Conservation (phyloP, 177 flowering plant genomes). For the Telopea speciosissima region DNA sequence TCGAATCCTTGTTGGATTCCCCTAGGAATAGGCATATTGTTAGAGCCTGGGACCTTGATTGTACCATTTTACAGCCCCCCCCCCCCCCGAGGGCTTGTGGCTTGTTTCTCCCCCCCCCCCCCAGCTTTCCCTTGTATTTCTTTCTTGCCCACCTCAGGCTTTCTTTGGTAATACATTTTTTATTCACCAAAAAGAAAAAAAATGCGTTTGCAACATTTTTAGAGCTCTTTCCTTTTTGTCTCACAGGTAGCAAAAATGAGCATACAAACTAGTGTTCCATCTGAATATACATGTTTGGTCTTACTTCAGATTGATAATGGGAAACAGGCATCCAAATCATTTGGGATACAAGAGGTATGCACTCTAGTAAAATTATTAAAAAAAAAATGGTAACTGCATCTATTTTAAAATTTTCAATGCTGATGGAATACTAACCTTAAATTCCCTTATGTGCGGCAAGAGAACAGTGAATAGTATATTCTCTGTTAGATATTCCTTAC, state of each 20-base stretch:
- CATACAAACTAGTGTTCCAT: constrained; percentile 38
- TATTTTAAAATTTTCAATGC: too few relatives aligned
- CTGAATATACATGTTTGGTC: constrained; percentile 65
- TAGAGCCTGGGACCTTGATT: too few relatives aligned
- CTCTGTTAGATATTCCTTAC: background rate
- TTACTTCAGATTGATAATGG: constrained; percentile 35
- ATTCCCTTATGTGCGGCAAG: background rate
- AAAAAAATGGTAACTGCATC: background rate
- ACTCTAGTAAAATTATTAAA: background rate
- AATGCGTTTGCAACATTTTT: background rate
- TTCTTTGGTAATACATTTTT: too few relatives aligned
- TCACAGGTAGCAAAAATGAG: constrained; percentile 61
- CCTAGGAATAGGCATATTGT: too few relatives aligned
- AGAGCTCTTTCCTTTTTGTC: background rate
- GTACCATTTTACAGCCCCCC: too few relatives aligned
- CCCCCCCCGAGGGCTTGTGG: too few relatives aligned
- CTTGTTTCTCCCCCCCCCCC: too few relatives aligned
- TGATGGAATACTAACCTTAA: background rate
- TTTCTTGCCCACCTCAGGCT: too few relatives aligned
- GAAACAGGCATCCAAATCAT: constrained; percentile 21
- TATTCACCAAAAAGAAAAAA: too few relatives aligned
- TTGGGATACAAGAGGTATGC: constrained; percentile 34
- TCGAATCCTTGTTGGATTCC: too few relatives aligned
- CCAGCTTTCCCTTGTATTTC: too few relatives aligned
- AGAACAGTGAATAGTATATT: background rate